phyloP scores from a whole-genome alignment of 2,329 filamentous ascomycete species.

The Thielaviopsis punctulata region DNA sequence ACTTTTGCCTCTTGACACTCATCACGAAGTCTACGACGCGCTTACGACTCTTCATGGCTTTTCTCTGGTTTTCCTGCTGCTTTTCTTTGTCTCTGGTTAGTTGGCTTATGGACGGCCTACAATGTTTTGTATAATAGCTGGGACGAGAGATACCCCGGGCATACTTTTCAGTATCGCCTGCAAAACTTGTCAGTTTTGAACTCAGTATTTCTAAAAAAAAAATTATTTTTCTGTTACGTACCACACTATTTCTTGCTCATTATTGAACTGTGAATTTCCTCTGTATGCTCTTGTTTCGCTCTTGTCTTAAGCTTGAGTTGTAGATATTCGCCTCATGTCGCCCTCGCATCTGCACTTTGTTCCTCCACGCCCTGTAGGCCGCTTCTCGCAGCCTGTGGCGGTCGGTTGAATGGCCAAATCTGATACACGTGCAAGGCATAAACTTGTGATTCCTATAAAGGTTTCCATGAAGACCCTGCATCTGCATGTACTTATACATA shows the following conservation, averaged over 20 bases:
- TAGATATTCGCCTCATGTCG: neutral
- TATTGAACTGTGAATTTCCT: constrained; percentile 10
- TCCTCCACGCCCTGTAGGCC: neutral
- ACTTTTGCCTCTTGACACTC: neutral
- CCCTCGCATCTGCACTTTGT: neutral
- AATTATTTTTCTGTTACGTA: too few relatives aligned
- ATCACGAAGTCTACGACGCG: constrained; percentile 5
- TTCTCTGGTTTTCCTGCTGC: neutral
- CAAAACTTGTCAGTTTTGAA: neutral
- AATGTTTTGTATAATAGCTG: constrained; percentile 16
- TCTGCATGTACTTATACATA: neutral
- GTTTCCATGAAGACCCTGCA: neutral
- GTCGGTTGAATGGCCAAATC: neutral
- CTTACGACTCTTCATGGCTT: constrained; percentile 1
- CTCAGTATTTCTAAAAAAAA: neutral
- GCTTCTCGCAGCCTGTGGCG: neutral
- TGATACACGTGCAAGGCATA: neutral
- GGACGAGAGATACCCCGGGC: neutral
- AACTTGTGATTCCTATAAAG: neutral
- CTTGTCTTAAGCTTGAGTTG: neutral
- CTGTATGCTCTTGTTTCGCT: neutral
- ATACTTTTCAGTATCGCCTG: neutral
- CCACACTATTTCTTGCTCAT: constrained; percentile 14
- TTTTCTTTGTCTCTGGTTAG: constrained; percentile 1
- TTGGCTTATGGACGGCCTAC: constrained; percentile 15